These are phyloP conservation scores for Inonotus hispidus DNA, from an alignment of 1,284 basidiomycete species.

Conservation along the genomic window DNA sequence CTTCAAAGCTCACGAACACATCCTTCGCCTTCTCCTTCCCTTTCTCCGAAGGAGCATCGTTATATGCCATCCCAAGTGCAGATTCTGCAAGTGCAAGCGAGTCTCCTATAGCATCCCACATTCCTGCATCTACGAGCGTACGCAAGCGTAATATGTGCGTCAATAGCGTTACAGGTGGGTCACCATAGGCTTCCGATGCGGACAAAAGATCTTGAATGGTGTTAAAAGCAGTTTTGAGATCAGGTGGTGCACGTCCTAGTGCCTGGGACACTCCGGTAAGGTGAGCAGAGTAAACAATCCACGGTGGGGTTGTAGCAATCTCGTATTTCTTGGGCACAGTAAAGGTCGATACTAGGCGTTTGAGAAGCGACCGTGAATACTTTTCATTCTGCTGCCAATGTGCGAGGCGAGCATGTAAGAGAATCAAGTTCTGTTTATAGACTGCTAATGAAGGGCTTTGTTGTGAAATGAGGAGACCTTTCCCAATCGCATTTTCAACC, in stretches of 20 bases:
- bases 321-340: conserved; percentile 23
- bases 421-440: conserved; percentile 51
- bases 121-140: conserved; percentile 43
- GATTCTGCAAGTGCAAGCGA: conserved; percentile 42
- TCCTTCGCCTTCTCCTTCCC: conserved; percentile 21
- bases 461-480: conserved; percentile 53
- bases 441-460: conserved; percentile 59
- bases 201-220: conserved; percentile 39
- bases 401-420: conserved; percentile 55
- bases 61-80: conserved; percentile 38
- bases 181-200: conserved; percentile 35
- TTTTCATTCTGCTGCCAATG: conserved; percentile 49
- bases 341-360: conserved; percentile 47
- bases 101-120: conserved; percentile 46
- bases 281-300: conserved; percentile 48
- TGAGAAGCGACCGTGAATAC: conserved; percentile 49
- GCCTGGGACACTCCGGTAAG: conserved; percentile 45
- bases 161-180: conserved; percentile 42
- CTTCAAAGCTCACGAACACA: conserved; percentile 30
- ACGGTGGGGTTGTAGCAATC: conserved; percentile 37
- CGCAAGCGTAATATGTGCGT: conserved; percentile 46
- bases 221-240: conserved; percentile 37
- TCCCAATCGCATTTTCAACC: conserved; percentile 47
- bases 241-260: conserved; percentile 28
- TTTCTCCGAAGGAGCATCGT: conserved; percentile 14